A percentile compares a stretch with the other conserved stretches of the same genome.
Conservation (phyloP, 352 stramenopile species). For the Globisporangium cederbergense region DNA sequence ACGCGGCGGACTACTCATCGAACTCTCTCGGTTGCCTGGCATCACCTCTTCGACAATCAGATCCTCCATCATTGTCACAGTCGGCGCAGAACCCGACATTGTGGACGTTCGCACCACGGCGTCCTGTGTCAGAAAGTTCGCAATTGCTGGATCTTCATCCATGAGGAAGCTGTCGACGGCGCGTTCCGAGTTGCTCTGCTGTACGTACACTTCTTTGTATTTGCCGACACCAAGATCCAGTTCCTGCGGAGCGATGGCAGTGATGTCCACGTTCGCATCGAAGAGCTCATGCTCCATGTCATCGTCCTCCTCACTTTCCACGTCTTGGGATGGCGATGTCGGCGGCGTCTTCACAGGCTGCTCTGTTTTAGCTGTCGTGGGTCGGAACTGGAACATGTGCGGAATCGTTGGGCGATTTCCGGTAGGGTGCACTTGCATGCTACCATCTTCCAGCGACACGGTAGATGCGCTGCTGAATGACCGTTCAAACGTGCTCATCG, state of each 20-base stretch:
- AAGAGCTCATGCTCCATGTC: slow-evolving; percentile 29
- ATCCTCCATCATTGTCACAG: slow-evolving; percentile 28
- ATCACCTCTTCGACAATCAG: slow-evolving; percentile 52
- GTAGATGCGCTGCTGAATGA: slow-evolving; percentile 17
- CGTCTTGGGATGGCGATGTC: slow-evolving; percentile 11
- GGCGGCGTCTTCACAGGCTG: slow-evolving; percentile 6
- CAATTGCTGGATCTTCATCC: slow-evolving; percentile 21
- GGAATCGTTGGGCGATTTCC: slow-evolving; percentile 26
- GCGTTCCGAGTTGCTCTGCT: slow-evolving; percentile 30
- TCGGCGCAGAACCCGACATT: background rate
- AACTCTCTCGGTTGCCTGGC: slow-evolving; percentile 26
- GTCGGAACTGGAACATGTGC: slow-evolving; percentile 67
- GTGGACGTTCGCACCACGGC: slow-evolving; percentile 2
- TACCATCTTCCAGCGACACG: slow-evolving; percentile 29
- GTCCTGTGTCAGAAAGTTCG: slow-evolving; percentile 17
- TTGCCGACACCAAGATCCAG: slow-evolving; percentile 52
- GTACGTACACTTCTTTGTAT: slow-evolving; percentile 42
- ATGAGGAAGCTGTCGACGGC: slow-evolving; percentile 52
- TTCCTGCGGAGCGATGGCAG: slow-evolving; percentile 23
- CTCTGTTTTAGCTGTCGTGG: slow-evolving; percentile 29
- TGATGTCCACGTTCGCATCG: slow-evolving; percentile 18
- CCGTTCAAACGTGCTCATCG: slow-evolving; percentile 25
- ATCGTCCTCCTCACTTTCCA: slow-evolving; percentile 22
- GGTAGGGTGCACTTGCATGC: slow-evolving; percentile 28
- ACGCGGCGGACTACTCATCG: slow-evolving; percentile 21